Evolutionary conservation across 805 yeast genomes (phyloP).

Genomic region (Cyberlindnera samutprakarnensis): DNA sequence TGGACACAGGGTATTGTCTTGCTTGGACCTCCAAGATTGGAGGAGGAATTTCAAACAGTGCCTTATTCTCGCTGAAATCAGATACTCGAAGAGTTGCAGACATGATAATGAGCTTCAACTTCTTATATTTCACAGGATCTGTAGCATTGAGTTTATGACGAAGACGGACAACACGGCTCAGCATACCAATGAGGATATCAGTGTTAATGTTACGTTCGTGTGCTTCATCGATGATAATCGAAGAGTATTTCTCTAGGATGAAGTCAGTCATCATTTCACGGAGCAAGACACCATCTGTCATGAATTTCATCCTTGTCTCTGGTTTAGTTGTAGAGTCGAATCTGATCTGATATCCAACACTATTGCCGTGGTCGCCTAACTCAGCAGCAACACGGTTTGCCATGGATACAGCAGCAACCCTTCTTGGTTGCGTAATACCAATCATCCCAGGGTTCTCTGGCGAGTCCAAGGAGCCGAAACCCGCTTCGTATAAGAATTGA

Average conservation of each 20-base stretch:
- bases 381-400: slow-evolving; percentile 73
- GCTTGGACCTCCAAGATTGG: slow-evolving; percentile 89
- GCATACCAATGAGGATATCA: slow-evolving; percentile 90
- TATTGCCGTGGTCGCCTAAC: slow-evolving; percentile 59
- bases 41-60: slow-evolving; percentile 64
- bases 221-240: slow-evolving; percentile 91
- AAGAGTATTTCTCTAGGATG: slow-evolving; percentile 71
- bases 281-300: slow-evolving; percentile 92
- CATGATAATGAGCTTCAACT: slow-evolving; percentile 84
- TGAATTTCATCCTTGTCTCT: slow-evolving; percentile 72
- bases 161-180: slow-evolving; percentile 75
- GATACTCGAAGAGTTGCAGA: slow-evolving; percentile 93
- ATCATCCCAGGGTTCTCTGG: slow-evolving; percentile 84
- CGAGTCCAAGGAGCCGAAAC: slow-evolving; percentile 57
- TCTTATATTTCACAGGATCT: slow-evolving; percentile 43
- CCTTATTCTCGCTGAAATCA: slow-evolving; percentile 80
- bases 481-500: slow-evolving; percentile 88
- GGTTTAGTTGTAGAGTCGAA: slow-evolving; percentile 62
- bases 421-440: slow-evolving; percentile 92
- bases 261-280: slow-evolving; percentile 92
- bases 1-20: slow-evolving; percentile 88
- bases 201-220: slow-evolving; percentile 96
- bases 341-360: slow-evolving; percentile 77
- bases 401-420: slow-evolving; percentile 93
- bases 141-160: slow-evolving; percentile 47